These are phyloP conservation scores for Mariannaea sp. DNA, from an alignment of 2,329 filamentous ascomycete genomes.

Conservation along the genomic window DNA sequence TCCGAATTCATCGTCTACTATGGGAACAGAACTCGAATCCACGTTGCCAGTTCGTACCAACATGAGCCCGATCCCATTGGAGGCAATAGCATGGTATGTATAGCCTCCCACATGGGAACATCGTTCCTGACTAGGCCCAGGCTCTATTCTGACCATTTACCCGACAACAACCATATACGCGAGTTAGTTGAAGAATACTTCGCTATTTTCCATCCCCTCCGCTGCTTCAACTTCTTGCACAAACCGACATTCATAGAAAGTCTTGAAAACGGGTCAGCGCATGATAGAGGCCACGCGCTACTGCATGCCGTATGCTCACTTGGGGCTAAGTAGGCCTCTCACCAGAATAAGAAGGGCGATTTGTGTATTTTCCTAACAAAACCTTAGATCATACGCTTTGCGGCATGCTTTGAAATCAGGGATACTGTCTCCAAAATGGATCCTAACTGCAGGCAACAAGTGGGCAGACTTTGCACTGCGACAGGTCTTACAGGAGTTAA, in stretches of 20 bases:
- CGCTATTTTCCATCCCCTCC: constrained; percentile 34
- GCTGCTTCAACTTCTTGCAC: constrained; percentile 35
- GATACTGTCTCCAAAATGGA: too few species aligned
- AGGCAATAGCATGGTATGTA: too few species aligned
- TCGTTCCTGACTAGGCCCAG: not conserved
- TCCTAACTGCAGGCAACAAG: too few species aligned
- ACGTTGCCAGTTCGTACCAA: too few species aligned
- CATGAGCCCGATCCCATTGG: too few species aligned
- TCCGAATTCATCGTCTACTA: too few species aligned
- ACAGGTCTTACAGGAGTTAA: too few species aligned
- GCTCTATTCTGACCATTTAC: constrained; percentile 13
- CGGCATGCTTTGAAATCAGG: too few species aligned
- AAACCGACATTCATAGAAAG: constrained; percentile 32
- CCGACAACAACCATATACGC: constrained; percentile 17
- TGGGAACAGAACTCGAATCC: too few species aligned
- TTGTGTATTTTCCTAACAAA: not conserved
- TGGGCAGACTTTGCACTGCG: too few species aligned
- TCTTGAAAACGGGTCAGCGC: constrained; percentile 23
- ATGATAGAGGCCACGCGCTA: constrained; percentile 25
- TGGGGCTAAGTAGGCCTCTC: constrained; percentile 25
- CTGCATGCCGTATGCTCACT: constrained; percentile 32
- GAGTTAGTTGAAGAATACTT: constrained; percentile 30
- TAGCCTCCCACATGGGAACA: too few species aligned
- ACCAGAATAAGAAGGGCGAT: not conserved
- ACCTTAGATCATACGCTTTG: constrained; percentile 22